Evolutionary conservation across 2,329 filamentous ascomycete species (phyloP).

Genomic region (Zymoseptoria passerinii): DNA sequence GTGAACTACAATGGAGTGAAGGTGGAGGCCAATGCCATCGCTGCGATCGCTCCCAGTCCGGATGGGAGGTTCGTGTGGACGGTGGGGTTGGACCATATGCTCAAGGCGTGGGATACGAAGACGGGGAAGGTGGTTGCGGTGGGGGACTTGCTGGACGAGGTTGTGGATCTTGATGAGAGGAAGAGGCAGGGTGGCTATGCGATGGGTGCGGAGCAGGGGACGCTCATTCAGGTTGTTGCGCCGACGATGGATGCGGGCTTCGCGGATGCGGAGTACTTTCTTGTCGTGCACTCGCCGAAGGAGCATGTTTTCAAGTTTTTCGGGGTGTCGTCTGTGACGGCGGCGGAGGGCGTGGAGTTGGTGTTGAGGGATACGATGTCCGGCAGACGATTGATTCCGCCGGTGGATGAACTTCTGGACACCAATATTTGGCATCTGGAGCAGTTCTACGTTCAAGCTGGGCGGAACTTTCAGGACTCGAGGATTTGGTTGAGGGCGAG

Average conservation of each 20-base stretch:
- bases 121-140: slow-evolving; percentile 69
- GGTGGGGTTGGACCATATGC: slow-evolving; percentile 76
- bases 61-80: slow-evolving; percentile 57
- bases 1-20: slow-evolving; percentile 56
- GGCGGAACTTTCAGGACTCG: slow-evolving; percentile 32
- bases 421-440: slow-evolving; percentile 46
- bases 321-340: slow-evolving; percentile 47
- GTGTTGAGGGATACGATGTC: slow-evolving; percentile 43
- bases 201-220: slow-evolving; percentile 69
- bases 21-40: slow-evolving; percentile 60
- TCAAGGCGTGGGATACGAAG: slow-evolving; percentile 84
- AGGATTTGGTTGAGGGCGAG: slow-evolving; percentile 44
- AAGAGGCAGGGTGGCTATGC: slow-evolving; percentile 53
- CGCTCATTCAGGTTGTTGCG: slow-evolving; percentile 65
- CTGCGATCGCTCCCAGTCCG: slow-evolving; percentile 46
- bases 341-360: slow-evolving; percentile 10
- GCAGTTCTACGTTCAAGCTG: slow-evolving; percentile 37
- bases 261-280: slow-evolving; percentile 40
- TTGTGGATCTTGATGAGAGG: slow-evolving; percentile 32
- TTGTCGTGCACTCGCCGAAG: slow-evolving; percentile 81
- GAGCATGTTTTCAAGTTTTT: slow-evolving; percentile 94
- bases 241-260: slow-evolving; percentile 24
- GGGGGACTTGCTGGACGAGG: slow-evolving; percentile 65
- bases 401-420: slow-evolving; percentile 43
- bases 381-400: slow-evolving; percentile 54